Evolutionary conservation across 108 stramenopile species (phyloP), one percentile per base, ranked within the genome.

Genomic region (Tribonema minus): DNA sequence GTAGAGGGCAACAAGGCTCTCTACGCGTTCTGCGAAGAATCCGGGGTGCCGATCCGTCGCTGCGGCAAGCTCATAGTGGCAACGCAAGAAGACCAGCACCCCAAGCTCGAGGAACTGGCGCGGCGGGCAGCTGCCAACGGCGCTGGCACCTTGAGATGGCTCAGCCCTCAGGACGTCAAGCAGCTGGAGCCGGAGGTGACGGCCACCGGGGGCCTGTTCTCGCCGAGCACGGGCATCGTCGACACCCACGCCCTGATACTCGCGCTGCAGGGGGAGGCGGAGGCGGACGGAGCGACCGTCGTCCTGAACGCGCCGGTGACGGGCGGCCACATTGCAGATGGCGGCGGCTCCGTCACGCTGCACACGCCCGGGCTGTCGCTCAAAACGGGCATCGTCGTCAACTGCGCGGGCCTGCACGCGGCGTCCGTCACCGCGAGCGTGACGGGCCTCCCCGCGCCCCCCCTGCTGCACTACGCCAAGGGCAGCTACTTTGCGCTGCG

Each of bases 401-500:
- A 84, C 38, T 82, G 84, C 38, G 73, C 82, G 0, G 86, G 86
- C 0, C 37, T 86, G 27, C 32, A 69, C 32, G 83, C 86, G 20
- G 39, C 40, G 2, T 62, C 29, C 34, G 34, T 86, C 30, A 68
- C 83, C 26, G 23, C 26, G 23, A 23, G 31, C 26, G 54, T 80
- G 12, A 6, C n/a, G 29, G 67, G 39, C 0, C 34, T 37, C 2
- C 28, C 3, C 1, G 28, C 38, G 5, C 32, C 40, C 20, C 85
- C 84, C n/a, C 4, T 37, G 37, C 68, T 71, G 36, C 30, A 35
- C 9, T 87, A 72, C 40, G 82, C 85, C 7, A 87, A 87, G 37
- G 86, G 86, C 9, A 82, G 80, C 59, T 87, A 87, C 76, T 87
- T 85, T 40, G 61, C 72, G 23, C 64, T 84, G 15, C 58, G 71